Conservation (phyloP, 2,329 filamentous ascomycete genomes). For the Phaeophleospora eucalypticola region DNA sequence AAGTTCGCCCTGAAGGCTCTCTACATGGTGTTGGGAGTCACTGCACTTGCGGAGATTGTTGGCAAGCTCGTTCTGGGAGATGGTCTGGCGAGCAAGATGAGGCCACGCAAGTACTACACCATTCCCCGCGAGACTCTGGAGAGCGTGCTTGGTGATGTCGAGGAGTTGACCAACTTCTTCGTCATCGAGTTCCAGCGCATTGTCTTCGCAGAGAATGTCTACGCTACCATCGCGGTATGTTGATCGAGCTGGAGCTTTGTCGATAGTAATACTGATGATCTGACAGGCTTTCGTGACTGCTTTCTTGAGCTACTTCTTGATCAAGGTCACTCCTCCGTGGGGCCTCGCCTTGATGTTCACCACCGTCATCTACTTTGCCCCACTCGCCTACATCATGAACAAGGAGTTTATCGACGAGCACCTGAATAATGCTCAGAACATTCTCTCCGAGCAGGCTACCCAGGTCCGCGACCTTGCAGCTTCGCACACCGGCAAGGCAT, state of each 20-base stretch:
- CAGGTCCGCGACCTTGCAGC: slow-evolving; percentile 59
- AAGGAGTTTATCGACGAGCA: slow-evolving; percentile 61
- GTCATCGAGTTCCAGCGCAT: slow-evolving; percentile 65
- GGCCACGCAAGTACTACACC: slow-evolving; percentile 62
- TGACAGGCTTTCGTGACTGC: slow-evolving; percentile 56
- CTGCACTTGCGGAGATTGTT: slow-evolving; percentile 54
- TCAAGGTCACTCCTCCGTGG: slow-evolving; percentile 64
- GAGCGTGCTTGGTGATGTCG: slow-evolving; percentile 57
- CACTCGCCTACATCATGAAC: slow-evolving; percentile 62
- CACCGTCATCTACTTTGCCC: slow-evolving; percentile 54
- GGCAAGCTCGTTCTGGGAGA: slow-evolving; percentile 54
- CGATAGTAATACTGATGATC: slow-evolving; percentile 18
- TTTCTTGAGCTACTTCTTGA: slow-evolving; percentile 59
- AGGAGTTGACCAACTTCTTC: slow-evolving; percentile 65
- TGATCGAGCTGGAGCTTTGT: neutral
- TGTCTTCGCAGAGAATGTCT: slow-evolving; percentile 62
- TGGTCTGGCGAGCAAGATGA: slow-evolving; percentile 57
- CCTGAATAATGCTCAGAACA: slow-evolving; percentile 50
- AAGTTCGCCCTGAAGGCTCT: slow-evolving; percentile 59
- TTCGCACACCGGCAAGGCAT: slow-evolving; percentile 56
- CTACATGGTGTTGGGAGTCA: slow-evolving; percentile 57
- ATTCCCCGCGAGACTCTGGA: slow-evolving; percentile 62
- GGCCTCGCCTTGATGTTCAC: slow-evolving; percentile 57
- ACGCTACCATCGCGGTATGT: slow-evolving; percentile 57
- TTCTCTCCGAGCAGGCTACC: slow-evolving; percentile 55